These are phyloP conservation scores for Lactifluus piperatus DNA, from an alignment of 768 basidiomycete species.

Conservation along the genomic window DNA sequence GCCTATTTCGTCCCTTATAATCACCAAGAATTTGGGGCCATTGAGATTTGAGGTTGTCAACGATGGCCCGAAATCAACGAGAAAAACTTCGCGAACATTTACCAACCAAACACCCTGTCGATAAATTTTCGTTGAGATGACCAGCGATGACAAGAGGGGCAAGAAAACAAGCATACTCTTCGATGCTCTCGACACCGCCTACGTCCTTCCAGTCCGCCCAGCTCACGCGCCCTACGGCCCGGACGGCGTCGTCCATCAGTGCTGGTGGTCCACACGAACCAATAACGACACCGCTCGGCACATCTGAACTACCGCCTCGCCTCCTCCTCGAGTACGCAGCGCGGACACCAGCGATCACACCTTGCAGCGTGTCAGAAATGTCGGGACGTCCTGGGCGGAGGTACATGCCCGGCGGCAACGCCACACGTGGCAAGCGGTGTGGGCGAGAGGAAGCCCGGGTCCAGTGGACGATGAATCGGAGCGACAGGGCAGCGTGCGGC, in stretches of 20 bases:
- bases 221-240: slow-evolving; percentile 30
- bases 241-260: slow-evolving; percentile 32
- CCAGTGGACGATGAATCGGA: slow-evolving; percentile 38
- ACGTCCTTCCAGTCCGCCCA: slow-evolving; percentile 22
- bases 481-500: slow-evolving; percentile 24
- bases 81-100: neutral
- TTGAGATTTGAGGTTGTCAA: neutral
- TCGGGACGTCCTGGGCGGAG: slow-evolving; percentile 27
- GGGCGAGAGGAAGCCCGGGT: slow-evolving; percentile 31
- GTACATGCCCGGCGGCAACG: slow-evolving; percentile 26
- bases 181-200: slow-evolving; percentile 19
- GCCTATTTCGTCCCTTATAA: neutral
- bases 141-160: neutral
- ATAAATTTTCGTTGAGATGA: neutral
- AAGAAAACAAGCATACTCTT: slow-evolving; percentile 13
- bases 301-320: slow-evolving; percentile 2
- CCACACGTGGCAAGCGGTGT: slow-evolving; percentile 15
- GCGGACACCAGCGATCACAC: slow-evolving; percentile 22
- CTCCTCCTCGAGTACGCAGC: slow-evolving; percentile 17
- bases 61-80: neutral
- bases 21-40: neutral
- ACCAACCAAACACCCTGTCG: slow-evolving; percentile 7
- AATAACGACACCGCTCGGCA: slow-evolving; percentile 30
- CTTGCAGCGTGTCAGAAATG: slow-evolving; percentile 19
- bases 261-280: slow-evolving; percentile 36